These are phyloP conservation scores for Persicaria tinctoria DNA, from an alignment of 148 eudicot species.

Conservation along the genomic window DNA sequence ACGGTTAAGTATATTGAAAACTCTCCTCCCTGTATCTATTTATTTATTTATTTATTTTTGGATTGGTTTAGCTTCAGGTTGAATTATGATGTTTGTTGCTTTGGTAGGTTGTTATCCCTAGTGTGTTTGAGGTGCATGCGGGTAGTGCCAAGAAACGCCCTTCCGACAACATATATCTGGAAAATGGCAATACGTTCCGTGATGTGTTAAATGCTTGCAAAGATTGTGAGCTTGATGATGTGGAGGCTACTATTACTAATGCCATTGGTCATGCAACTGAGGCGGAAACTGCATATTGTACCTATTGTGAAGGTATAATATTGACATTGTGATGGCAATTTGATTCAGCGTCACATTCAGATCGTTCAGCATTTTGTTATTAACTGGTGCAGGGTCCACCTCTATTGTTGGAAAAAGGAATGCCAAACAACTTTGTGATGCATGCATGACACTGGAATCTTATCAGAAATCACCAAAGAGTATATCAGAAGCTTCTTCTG, in stretches of 20 bases:
- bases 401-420: no score
- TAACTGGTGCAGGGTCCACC: no score
- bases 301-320: no score
- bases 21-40: not conserved
- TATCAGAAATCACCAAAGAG: no score
- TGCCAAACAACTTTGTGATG: no score
- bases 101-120: constrained; percentile 58
- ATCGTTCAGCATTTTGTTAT: no score
- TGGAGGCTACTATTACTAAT: constrained; percentile 30
- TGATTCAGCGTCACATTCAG: no score
- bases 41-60: not conserved
- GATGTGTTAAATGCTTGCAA: constrained; percentile 69
- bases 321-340: no score
- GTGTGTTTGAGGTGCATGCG: constrained; percentile 70
- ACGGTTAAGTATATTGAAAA: constrained; percentile 29
- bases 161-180: constrained; percentile 62
- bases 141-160: constrained; percentile 70
- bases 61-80: not conserved
- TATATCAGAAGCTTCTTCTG: no score
- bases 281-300: not conserved
- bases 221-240: constrained; percentile 20
- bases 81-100: not conserved
- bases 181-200: constrained; percentile 59
- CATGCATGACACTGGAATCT: no score
- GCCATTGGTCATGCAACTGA: constrained; percentile 28